phyloP scores from a whole-genome alignment of 371 early-diverging fungal species.

The Lichtheimia ornata region DNA sequence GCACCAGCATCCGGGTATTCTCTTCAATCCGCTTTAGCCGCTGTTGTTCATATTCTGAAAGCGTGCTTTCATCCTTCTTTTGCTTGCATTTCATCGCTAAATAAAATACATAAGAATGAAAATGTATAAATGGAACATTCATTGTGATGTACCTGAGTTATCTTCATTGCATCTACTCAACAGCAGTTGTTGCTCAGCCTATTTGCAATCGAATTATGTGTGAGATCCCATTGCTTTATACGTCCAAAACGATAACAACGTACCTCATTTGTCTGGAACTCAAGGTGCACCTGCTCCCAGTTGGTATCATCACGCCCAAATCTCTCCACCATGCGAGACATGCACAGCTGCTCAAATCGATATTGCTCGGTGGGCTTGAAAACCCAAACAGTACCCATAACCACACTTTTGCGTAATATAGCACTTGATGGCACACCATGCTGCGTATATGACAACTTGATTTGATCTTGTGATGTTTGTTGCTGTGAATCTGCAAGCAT shows the following conservation, averaged over 20 bases:
- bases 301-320: constrained; percentile 80
- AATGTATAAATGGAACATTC: too few relatives aligned
- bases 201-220: too few relatives aligned
- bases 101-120: too few relatives aligned
- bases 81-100: neutral
- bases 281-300: constrained; percentile 75
- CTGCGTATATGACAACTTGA: too few relatives aligned
- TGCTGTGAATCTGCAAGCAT: too few relatives aligned
- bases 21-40: constrained; percentile 66
- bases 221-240: too few relatives aligned
- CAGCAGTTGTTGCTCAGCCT: too few relatives aligned
- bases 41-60: constrained; percentile 64
- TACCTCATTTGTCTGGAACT: constrained; percentile 24
- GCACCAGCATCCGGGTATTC: constrained; percentile 64
- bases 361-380: constrained; percentile 64
- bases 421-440: constrained; percentile 74
- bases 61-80: constrained; percentile 21
- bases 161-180: too few relatives aligned
- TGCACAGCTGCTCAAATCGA: constrained; percentile 65
- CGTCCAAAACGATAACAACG: neutral
- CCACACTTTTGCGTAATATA: constrained; percentile 80
- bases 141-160: too few relatives aligned
- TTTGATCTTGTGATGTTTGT: too few relatives aligned
- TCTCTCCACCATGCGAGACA: constrained; percentile 84
- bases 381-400: constrained; percentile 92